These are phyloP conservation scores for Leptodontidium sp. DNA, from an alignment of 2,329 filamentous ascomycete genomes.

Conservation along the genomic window DNA sequence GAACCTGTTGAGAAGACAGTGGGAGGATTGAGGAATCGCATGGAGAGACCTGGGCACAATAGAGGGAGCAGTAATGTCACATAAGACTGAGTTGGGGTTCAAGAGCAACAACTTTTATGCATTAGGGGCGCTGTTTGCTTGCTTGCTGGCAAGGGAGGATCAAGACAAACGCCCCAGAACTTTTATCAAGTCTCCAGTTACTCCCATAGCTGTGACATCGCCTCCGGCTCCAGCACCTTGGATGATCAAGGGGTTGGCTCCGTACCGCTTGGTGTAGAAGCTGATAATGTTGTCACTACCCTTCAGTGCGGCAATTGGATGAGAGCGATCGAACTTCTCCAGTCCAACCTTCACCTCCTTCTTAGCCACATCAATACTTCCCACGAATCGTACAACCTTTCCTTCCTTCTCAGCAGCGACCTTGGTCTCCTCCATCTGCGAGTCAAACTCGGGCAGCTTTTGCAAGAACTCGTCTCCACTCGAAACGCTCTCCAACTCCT, in stretches of 20 bases:
- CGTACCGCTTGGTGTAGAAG: conserved; percentile 97
- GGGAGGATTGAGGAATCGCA: conserved; percentile 36
- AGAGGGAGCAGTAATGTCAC: conserved; percentile 33
- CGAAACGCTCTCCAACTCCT: conserved; percentile 78
- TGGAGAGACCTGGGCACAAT: conserved; percentile 31
- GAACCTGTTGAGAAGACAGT: conserved; percentile 42
- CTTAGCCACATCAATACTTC: conserved; percentile 85
- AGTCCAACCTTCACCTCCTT: conserved; percentile 90
- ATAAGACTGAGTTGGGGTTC: conserved; percentile 27
- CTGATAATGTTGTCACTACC: conserved; percentile 99
- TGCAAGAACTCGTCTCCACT: conserved; percentile 88
- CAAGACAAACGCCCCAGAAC: conserved; percentile 68
- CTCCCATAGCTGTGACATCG: conserved; percentile 97
- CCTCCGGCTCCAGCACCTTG: conserved; percentile 94
- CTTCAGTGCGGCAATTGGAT: conserved; percentile 93
- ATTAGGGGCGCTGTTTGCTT: conserved; percentile 19
- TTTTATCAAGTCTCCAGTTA: conserved; percentile 92
- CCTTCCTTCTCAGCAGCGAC: conserved; percentile 83
- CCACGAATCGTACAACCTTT: conserved; percentile 94
- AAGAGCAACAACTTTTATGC: conserved; percentile 35
- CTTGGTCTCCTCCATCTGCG: conserved; percentile 90
- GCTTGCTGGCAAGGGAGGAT: conserved; percentile 14
- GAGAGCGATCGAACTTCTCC: conserved; percentile 85
- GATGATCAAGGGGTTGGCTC: conserved; percentile 87
- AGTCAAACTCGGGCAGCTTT: conserved; percentile 82